Conservation (phyloP, 768 basidiomycete genomes). For the Cyclocybe cylindracea region DNA sequence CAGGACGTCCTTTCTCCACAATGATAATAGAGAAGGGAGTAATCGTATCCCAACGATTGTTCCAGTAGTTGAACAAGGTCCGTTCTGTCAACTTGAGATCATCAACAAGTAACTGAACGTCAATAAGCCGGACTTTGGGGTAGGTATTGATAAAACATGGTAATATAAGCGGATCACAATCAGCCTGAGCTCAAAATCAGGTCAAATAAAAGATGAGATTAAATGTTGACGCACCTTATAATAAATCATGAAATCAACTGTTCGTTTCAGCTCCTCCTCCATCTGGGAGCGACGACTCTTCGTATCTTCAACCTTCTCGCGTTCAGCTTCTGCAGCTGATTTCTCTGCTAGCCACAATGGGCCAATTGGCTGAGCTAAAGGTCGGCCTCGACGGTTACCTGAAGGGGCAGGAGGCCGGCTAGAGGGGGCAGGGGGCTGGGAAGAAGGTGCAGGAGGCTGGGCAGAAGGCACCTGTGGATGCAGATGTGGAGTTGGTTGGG, state of each 20-base stretch:
- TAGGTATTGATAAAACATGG: conserved; percentile 3
- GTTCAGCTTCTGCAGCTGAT: neutral
- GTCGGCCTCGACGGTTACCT: neutral
- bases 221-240: too few species aligned
- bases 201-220: too few species aligned
- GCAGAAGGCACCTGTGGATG: neutral
- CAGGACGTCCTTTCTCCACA: neutral
- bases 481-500: too few species aligned
- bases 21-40: conserved; percentile 2
- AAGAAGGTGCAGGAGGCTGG: neutral
- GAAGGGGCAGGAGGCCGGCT: too few species aligned
- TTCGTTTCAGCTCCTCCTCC: conserved; percentile 5
- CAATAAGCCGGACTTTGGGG: neutral
- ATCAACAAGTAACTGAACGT: neutral
- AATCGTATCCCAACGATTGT: conserved; percentile 1
- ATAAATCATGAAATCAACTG: conserved; percentile 6
- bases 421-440: too few species aligned
- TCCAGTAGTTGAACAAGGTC: conserved; percentile 3
- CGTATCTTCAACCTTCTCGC: conserved; percentile 2
- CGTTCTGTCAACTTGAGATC: neutral
- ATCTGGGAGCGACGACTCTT: conserved; percentile 6
- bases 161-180: neutral
- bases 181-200: neutral
- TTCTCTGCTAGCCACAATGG: conserved; percentile 3
- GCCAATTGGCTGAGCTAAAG: conserved; percentile 4